phyloP scores from a whole-genome alignment of 169 alveolate genomes.

The Eimeria praecox region DNA sequence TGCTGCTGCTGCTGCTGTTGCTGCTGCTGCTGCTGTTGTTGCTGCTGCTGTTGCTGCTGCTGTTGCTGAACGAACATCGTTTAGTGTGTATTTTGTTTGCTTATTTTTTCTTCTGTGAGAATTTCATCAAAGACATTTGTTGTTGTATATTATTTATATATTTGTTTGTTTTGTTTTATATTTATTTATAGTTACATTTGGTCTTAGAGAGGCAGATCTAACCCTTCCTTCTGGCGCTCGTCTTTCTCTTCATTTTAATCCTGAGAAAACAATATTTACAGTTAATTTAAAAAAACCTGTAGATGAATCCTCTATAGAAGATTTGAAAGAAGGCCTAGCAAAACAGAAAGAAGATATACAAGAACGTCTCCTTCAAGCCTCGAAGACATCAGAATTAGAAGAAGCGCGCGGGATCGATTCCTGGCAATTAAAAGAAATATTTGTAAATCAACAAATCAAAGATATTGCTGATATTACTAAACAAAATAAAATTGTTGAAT shows the following conservation, averaged over 20 bases:
- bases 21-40: no score
- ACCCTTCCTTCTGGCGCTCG: neutral
- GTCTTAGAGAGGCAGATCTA: neutral
- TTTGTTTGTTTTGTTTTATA: no score
- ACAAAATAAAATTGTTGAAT: neutral
- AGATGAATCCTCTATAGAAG: neutral
- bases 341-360: neutral
- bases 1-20: no score
- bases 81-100: no score
- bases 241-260: neutral
- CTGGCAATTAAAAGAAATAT: neutral
- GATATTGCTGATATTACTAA: neutral
- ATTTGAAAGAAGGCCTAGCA: neutral
- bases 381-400: neutral
- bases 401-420: neutral
- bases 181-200: no score
- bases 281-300: neutral
- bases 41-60: no score
- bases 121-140: no score
- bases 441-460: neutral
- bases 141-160: no score
- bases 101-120: no score
- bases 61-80: no score
- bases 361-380: neutral
- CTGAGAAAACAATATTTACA: neutral